A percentile compares a stretch with the other conserved stretches of the same genome.
Conservation (phyloP, 2,329 filamentous ascomycete genomes). For the Colletotrichum sp. region DNA sequence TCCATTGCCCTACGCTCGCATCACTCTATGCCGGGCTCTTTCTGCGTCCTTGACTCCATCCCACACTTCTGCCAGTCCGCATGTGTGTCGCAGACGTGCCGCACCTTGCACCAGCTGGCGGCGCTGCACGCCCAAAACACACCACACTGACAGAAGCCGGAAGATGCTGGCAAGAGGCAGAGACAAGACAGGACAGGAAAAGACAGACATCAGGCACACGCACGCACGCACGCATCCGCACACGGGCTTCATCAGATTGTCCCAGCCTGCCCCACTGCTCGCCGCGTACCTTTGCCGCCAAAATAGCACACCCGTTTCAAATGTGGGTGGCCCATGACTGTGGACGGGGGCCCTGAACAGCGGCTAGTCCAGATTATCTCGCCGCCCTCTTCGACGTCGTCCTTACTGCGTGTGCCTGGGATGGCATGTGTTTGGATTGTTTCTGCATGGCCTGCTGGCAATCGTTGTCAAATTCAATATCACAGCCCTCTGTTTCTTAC, state of each 20-base stretch:
- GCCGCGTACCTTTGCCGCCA: slow-evolving; percentile 3
- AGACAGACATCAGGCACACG: background rate
- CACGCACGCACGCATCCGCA: background rate
- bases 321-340: background rate
- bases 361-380: background rate
- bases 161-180: background rate
- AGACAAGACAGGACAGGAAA: background rate
- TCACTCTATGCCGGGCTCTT: background rate
- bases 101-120: slow-evolving; percentile 9
- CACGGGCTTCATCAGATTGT: slow-evolving; percentile 2
- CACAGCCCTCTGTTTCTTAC: background rate
- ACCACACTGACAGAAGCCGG: background rate
- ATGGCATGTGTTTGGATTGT: background rate
- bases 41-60: background rate
- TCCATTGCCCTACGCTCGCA: background rate
- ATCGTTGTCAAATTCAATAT: background rate
- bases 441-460: background rate
- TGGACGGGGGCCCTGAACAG: background rate
- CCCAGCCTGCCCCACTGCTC: slow-evolving; percentile 1
- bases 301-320: slow-evolving; percentile 17
- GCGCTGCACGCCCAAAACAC: slow-evolving; percentile 5
- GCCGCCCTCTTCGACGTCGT: background rate
- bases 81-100: slow-evolving; percentile 13
- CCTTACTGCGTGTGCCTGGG: background rate
- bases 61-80: background rate